Conservation (phyloP, 768 basidiomycete species). For the Clavulina sp. region DNA sequence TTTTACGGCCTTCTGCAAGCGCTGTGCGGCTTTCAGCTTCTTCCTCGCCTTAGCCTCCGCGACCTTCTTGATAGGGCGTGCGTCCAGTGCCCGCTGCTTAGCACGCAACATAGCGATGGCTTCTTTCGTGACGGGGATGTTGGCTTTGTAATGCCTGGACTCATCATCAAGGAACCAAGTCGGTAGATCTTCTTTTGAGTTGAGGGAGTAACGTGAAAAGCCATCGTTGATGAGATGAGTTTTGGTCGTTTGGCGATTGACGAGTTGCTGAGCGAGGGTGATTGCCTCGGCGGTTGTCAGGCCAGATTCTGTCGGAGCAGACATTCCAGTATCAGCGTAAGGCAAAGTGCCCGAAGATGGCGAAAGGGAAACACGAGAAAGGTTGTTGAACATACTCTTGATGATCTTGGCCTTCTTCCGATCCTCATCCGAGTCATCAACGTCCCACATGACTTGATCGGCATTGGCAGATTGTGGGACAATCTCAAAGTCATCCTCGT, state of each 20-base stretch:
- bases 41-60: slow-evolving; percentile 97
- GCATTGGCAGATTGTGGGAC: slow-evolving; percentile 46
- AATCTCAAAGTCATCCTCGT: slow-evolving; percentile 53
- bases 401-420: slow-evolving; percentile 46
- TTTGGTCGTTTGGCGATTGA: slow-evolving; percentile 78
- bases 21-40: slow-evolving; percentile 72
- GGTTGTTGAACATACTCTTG: slow-evolving; percentile 31
- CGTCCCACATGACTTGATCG: slow-evolving; percentile 61
- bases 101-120: slow-evolving; percentile 71
- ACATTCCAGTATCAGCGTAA: no score
- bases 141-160: slow-evolving; percentile 77
- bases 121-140: slow-evolving; percentile 94
- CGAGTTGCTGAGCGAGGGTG: slow-evolving; percentile 75
- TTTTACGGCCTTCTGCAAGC: slow-evolving; percentile 82
- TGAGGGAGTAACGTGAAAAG: slow-evolving; percentile 84
- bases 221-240: slow-evolving; percentile 86
- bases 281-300: slow-evolving; percentile 79
- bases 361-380: background rate
- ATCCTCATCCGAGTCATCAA: slow-evolving; percentile 59
- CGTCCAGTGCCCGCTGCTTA: slow-evolving; percentile 85
- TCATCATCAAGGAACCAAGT: slow-evolving; percentile 98
- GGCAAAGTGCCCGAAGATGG: background rate
- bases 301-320: slow-evolving; percentile 46
- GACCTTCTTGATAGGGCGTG: slow-evolving; percentile 95
- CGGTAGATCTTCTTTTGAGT: slow-evolving; percentile 82